Base-by-base conservation (phyloP, 2,329 filamentous ascomycete genomes). In the Talaromyces sp. region DNA sequence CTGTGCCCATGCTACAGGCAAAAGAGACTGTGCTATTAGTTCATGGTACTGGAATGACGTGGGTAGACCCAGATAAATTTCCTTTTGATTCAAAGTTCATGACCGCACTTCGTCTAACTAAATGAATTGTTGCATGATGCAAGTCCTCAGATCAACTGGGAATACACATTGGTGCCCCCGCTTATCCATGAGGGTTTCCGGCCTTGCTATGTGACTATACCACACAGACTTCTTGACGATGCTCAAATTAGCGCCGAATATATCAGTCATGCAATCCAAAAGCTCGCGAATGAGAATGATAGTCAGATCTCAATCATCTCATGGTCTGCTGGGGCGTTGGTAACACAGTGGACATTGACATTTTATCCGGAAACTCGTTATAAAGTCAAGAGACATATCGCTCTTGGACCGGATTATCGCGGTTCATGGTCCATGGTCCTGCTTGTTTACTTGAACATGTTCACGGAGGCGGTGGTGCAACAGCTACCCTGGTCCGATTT, bases 191-290 rank as follows among this genome's bases (percentile, higher is more conserved):
- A 37, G 3, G 21, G 13, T 6, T 37, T 36, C 17, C 28, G 5
- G 21, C 46, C 46, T 36, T 51, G 46, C 33, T 51, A 51, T 35
- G 46, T 51, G 33, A n/a, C 28, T 19, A 17, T 51, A 36, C 46
- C 46, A 13, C 17, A 51, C 6, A 35, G 46, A 21, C 46, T 51
- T 36, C 31, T 51, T 36, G 17, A 36, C 8, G 46, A 37, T 36
- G 31, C 31, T 35, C 46, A 37, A 25, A 19, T 35, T 9, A 51
- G 46, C 46, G 46, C 46, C 15, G 46, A 51, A 51, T 51, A 51
- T 28, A 37, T 51, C 19, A 51, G 46, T n/a, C n/a, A 51, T 17
- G 46, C 46, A 36, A 36, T 51, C 46, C 36, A 51, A 36, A 51
- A 51, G 31, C 46, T 51, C 33, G 46, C 46, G 5, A 15, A 50